Evolutionary conservation across 306 rosid species (phyloP), one percentile per base, ranked within the genome.

Genomic region (Cucumis melo): DNA sequence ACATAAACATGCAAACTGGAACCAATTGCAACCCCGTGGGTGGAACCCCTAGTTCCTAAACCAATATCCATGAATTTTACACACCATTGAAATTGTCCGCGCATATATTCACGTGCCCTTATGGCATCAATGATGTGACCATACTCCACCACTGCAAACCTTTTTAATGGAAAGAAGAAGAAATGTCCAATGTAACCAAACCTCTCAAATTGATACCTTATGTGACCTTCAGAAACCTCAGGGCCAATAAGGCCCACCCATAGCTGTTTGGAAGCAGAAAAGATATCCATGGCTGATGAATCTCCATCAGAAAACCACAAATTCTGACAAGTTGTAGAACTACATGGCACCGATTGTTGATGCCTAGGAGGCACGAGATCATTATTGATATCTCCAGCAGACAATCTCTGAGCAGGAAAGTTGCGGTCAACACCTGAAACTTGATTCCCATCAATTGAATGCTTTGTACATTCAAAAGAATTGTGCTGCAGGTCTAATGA

Each of bases 251-350:
- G 80, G 56, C 98, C 94, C 75, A 94, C 86, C 96, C 98, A 91
- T 81, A 94, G 91, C 86, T 85, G 91, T 85, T 82, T 94, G 75
- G 98, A 87, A 79, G 97, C 98, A 66, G 97, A 84, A 61, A 89
- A 87, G 81, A 94, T 78, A 81, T 90, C 96, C 91, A 94, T 81
- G 81, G 95, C 84, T 50, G 91, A 91, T 17, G 86, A 86, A 83
- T 94, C 98, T 74, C 98, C 98, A 79, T 94, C 97, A 81, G 77
- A 90, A 76, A 81, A 85, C 96, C 97, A 94, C 76, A 86, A 78
- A 54, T 41, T 80, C 78, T 86, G 96, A 83, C 81, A 64, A 56
- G 75, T 73, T 23, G 90, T 42, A 62, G 90, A 84, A 76, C 83
- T 73, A 74, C 82, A 70, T 46, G 89, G 86, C 75, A 81, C 83